Evolutionary conservation across 2,329 filamentous ascomycete genomes (phyloP).

Genomic region (Pestalotiopsis fici): DNA sequence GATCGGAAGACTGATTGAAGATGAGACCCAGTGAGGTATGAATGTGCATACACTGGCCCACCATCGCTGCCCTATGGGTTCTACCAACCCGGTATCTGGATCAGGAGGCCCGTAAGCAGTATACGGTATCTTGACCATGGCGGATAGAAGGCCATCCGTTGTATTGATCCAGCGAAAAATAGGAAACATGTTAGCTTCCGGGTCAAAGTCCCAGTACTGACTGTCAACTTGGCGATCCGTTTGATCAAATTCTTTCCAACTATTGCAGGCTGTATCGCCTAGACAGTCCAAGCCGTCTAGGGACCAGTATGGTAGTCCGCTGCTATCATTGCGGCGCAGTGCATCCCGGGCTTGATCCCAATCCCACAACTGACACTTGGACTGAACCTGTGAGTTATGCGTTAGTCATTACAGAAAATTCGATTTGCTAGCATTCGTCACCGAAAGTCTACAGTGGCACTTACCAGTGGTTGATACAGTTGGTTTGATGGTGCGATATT

Average conservation of each 20-base stretch:
- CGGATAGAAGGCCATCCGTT: background rate
- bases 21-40: background rate
- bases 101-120: background rate
- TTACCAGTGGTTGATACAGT: background rate
- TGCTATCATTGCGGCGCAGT: background rate
- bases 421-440: no score
- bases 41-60: background rate
- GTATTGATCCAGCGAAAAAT: background rate
- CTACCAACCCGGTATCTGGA: background rate
- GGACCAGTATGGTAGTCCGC: background rate
- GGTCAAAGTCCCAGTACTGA: background rate
- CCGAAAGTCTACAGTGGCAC: background rate
- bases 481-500: background rate
- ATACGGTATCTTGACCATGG: background rate
- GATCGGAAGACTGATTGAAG: background rate
- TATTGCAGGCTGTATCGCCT: background rate
- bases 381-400: background rate
- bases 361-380: background rate
- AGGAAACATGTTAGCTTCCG: background rate
- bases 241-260: background rate
- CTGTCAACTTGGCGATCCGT: background rate
- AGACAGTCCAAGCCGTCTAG: background rate
- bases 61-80: background rate
- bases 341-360: background rate
- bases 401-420: no score